Evolutionary conservation across 805 yeast genomes (phyloP).

Genomic region (Lipomyces chichibuensis): DNA sequence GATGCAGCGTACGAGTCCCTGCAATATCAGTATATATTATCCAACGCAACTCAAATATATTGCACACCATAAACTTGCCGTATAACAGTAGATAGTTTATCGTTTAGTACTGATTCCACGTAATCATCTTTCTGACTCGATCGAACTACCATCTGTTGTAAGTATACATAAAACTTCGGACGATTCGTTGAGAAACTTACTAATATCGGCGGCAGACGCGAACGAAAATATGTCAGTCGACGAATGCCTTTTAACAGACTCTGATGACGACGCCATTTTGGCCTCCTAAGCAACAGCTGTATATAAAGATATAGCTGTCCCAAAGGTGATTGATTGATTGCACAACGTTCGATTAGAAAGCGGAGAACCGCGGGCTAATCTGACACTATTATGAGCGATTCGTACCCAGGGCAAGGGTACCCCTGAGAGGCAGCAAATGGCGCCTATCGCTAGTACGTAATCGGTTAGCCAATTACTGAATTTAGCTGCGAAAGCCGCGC

Average conservation of each 20-base stretch:
- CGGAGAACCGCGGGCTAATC: not conserved
- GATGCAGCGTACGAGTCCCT: slow-evolving; percentile 60
- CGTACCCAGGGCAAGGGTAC: not conserved
- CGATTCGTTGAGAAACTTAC: slow-evolving; percentile 50
- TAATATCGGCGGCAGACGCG: slow-evolving; percentile 87
- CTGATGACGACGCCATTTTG: not conserved
- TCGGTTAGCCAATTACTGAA: too few relatives aligned
- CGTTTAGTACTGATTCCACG: slow-evolving; percentile 58
- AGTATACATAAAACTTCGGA: too few relatives aligned
- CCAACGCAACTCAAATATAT: not conserved
- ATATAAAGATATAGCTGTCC: too few relatives aligned
- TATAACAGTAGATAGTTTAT: slow-evolving; percentile 59
- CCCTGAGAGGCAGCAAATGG: not conserved
- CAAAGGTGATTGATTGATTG: too few relatives aligned
- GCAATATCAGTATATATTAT: not conserved
- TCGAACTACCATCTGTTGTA: slow-evolving; percentile 53
- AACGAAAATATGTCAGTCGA: slow-evolving; percentile 53
- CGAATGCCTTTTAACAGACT: not conserved
- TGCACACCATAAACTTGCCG: slow-evolving; percentile 51
- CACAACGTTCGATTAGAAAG: not conserved
- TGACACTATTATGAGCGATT: not conserved
- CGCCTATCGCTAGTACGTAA: not conserved
- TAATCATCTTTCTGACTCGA: slow-evolving; percentile 89
- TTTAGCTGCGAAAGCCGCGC: not conserved
- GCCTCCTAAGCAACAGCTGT: too few relatives aligned